These are phyloP conservation scores for Magnolia changhungtana DNA, from an alignment of 164 flowering plant genomes.

Conservation along the genomic window DNA sequence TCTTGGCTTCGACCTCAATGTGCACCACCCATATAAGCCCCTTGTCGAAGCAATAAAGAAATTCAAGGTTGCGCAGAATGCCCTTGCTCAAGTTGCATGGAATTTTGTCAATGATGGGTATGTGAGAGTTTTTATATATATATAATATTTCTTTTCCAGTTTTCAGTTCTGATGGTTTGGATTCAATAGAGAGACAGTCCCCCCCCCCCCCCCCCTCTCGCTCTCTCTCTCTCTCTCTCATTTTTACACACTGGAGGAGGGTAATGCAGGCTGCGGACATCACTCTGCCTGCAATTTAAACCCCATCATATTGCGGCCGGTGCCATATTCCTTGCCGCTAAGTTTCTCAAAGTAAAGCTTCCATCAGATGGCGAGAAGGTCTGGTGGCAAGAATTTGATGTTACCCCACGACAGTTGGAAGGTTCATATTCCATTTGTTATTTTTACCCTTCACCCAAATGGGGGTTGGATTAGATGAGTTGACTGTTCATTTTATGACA, in stretches of 20 bases:
- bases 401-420: conserved; percentile 84
- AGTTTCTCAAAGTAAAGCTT: conserved; percentile 80
- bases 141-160: conserved; percentile 4
- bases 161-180: not conserved
- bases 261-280: conserved; percentile 74
- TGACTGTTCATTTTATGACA: not conserved
- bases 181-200: not conserved
- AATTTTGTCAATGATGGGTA: conserved; percentile 93
- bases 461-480: not conserved
- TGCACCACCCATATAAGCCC: conserved; percentile 81
- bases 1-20: conserved; percentile 76
- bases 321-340: conserved; percentile 89
- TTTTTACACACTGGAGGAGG: conserved; percentile 27
- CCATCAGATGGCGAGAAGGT: conserved; percentile 84
- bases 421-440: conserved; percentile 42
- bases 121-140: conserved; percentile 10
- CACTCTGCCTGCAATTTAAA: conserved; percentile 88
- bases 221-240: not conserved
- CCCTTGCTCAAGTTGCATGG: conserved; percentile 89
- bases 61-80: conserved; percentile 75
- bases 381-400: conserved; percentile 95
- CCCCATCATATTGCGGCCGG: conserved; percentile 88
- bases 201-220: not conserved
- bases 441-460: not conserved
- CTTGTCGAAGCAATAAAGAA: conserved; percentile 85